Evolutionary conservation across 306 rosid genomes (phyloP), one percentile per base, ranked within the genome.

Genomic region (Crataegus laevigata): DNA sequence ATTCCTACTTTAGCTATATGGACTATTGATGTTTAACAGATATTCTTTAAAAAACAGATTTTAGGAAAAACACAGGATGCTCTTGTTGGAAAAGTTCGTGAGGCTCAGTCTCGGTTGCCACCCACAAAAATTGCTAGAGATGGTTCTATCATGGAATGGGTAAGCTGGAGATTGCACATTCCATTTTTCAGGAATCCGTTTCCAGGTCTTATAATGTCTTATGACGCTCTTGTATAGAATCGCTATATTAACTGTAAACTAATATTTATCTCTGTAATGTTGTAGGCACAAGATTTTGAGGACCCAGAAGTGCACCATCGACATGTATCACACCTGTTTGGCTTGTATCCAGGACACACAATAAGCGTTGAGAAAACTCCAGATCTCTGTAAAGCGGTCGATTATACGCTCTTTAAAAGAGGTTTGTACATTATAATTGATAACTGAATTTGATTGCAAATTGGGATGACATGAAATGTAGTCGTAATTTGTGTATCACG

Each of bases 121-220:
- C 96, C 96, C 0, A 82, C 87, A 8, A 94, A 83, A 83, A 82
- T 90, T 80, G 87, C 96, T 77, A 80, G 85, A 84, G 98, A 94
- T 83, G 98, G 98, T 80, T 83, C 93, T 75, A 78, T 94, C 69
- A 87, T 91, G 96, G 97, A 94, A 90, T 94, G 97, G 97, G 98
- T 91, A 86, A 61, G 90, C 34, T 60, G 64, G 68, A 72, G 71
- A 40, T 77, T 72, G 68, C 66, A 50, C 47, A 17, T 74, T 58
- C 32, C 7, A 22, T 34, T 28, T 36, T 36, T 61, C 43, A 66
- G 47, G 68, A 45, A 69, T 55, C 71, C 32, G 58, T 66, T 30
- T 63, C 69, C 58, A 68, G 59, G 62, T 73, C 50, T 69, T 67
- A 13, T 77, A 58, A 73, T 42, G 28, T 11, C 70, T 66, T 28